phyloP scores from a whole-genome alignment of 164 flowering plant species.

The Aristolochia californica region DNA sequence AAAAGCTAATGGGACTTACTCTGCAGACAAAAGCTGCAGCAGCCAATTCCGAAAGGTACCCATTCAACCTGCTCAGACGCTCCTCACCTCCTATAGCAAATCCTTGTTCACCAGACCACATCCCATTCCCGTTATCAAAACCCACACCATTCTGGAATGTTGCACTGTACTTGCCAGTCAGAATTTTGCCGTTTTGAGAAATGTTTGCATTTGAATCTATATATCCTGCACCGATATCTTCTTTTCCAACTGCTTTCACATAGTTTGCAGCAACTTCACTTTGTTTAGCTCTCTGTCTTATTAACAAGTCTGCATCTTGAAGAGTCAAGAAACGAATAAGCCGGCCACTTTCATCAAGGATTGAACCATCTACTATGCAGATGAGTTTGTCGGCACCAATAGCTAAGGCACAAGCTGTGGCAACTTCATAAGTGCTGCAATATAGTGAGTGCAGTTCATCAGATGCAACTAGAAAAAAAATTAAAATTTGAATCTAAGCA shows the following conservation, averaged over 20 bases:
- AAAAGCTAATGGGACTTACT: conserved; percentile 33
- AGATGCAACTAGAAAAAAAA: neutral
- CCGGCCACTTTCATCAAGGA: conserved; percentile 66
- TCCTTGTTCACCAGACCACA: conserved; percentile 84
- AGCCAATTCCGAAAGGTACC: conserved; percentile 93
- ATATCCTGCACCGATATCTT: conserved; percentile 23
- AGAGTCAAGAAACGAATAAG: conserved; percentile 76
- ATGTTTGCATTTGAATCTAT: conserved; percentile 18
- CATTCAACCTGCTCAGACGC: conserved; percentile 58
- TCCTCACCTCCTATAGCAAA: conserved; percentile 96
- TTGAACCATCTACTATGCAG: conserved; percentile 87
- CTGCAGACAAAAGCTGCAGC: conserved; percentile 96
- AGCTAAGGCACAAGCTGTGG: conserved; percentile 95
- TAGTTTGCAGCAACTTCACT: conserved; percentile 94
- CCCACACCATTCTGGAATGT: conserved; percentile 91
- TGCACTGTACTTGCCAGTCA: conserved; percentile 20
- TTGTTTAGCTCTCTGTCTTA: conserved; percentile 72
- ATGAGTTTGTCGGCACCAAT: conserved; percentile 96
- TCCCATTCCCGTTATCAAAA: conserved; percentile 83
- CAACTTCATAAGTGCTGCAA: conserved; percentile 96
- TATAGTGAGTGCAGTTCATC: conserved; percentile 6
- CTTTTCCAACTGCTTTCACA: conserved; percentile 75
- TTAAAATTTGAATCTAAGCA: neutral
- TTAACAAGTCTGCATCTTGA: conserved; percentile 79
- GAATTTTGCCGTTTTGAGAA: conserved; percentile 29